These are phyloP conservation scores for Diversispora eburnea DNA, from an alignment of 192 early-diverging fungal genomes.

Conservation along the genomic window DNA sequence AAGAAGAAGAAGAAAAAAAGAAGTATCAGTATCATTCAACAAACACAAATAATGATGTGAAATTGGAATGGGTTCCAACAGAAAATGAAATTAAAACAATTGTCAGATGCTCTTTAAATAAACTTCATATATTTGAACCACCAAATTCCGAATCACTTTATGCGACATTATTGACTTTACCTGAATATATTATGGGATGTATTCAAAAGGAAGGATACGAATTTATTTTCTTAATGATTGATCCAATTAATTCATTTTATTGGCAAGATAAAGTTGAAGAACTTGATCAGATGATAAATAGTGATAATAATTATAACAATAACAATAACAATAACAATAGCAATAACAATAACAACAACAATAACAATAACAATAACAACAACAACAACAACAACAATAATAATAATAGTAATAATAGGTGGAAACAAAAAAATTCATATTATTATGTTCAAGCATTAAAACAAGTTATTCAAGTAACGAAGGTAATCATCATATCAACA, in stretches of 20 bases:
- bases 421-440: not conserved
- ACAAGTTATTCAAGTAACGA: not conserved
- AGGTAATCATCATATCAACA: conserved; percentile 1
- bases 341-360: not conserved
- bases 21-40: not conserved
- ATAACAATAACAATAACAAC: too few relatives aligned
- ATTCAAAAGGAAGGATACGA: not conserved
- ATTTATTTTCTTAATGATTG: conserved; percentile 27
- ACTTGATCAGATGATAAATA: not conserved
- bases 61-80: conserved; percentile 6
- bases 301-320: not conserved
- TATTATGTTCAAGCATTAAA: conserved; percentile 12
- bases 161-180: conserved; percentile 22
- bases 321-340: too few relatives aligned
- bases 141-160: not conserved
- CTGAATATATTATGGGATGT: conserved; percentile 9
- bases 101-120: not conserved
- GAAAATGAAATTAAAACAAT: conserved; percentile 16
- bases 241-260: conserved; percentile 26
- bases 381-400: not conserved
- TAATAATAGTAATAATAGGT: too few relatives aligned
- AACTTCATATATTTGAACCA: conserved; percentile 24
- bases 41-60: too few relatives aligned
- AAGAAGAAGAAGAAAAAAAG: not conserved
- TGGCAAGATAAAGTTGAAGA: conserved; percentile 23